Evolutionary conservation across 2,329 filamentous ascomycete species (phyloP).

Genomic region (Macrophomina pseudophaseolina): DNA sequence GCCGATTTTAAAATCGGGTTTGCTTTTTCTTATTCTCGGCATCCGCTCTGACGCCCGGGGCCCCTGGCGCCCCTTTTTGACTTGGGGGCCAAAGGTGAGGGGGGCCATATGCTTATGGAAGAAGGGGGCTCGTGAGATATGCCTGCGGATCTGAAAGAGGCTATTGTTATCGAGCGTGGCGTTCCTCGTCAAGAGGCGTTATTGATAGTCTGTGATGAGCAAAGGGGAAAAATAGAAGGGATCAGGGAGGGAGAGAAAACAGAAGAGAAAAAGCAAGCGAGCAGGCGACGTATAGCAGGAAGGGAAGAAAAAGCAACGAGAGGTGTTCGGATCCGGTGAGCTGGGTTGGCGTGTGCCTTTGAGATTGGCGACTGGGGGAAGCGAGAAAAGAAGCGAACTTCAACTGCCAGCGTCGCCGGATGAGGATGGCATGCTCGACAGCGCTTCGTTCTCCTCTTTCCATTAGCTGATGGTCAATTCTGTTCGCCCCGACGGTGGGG

Average conservation of each 20-base stretch:
- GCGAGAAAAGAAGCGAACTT: not conserved
- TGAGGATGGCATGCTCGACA: not conserved
- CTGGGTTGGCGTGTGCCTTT: not conserved
- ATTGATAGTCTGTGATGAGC: not conserved
- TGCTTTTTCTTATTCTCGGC: conserved; percentile 1
- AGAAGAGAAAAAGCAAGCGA: not conserved
- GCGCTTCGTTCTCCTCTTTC: not conserved
- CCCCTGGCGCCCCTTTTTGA: not conserved
- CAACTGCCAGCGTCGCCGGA: not conserved
- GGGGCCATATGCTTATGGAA: conserved; percentile 16
- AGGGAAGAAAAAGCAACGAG: not conserved
- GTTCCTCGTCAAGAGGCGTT: not conserved
- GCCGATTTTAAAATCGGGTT: not conserved
- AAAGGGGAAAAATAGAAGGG: not conserved
- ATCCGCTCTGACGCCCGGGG: not conserved
- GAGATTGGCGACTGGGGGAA: not conserved
- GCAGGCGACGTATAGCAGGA: not conserved
- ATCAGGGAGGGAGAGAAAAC: not conserved
- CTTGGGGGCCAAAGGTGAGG: not conserved
- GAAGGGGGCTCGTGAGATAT: conserved; percentile 13
- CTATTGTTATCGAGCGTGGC: conserved; percentile 18
- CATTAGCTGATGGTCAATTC: not conserved
- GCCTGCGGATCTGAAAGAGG: conserved; percentile 9
- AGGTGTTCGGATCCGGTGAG: not conserved
- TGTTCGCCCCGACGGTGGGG: not conserved